phyloP scores from a whole-genome alignment of 1,284 basidiomycete genomes.

The Clitocybe nebularis region DNA sequence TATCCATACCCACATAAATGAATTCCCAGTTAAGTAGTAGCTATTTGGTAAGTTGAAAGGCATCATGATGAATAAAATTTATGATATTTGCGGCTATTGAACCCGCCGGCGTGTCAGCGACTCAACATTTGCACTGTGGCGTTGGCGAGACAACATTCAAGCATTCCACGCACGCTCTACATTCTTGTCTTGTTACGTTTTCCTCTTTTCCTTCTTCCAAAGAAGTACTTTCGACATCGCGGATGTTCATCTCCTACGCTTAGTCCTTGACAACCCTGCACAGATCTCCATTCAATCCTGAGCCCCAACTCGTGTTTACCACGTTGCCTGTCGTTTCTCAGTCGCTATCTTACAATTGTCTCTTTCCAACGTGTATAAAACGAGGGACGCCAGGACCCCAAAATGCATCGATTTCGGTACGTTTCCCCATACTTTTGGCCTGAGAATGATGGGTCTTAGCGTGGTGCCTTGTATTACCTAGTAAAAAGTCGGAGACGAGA shows the following conservation, averaged over 20 bases:
- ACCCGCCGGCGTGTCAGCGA: background rate
- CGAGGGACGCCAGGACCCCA: constrained; percentile 41
- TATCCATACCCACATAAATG: background rate
- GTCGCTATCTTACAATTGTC: constrained; percentile 26
- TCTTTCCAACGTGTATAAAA: constrained; percentile 59
- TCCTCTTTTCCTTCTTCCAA: constrained; percentile 4
- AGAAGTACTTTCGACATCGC: constrained; percentile 6
- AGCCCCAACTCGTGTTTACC: constrained; percentile 62
- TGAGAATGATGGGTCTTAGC: constrained; percentile 18
- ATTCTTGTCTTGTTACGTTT: constrained; percentile 1
- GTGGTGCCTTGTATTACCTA: constrained; percentile 28
- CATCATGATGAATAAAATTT: constrained; percentile 1
- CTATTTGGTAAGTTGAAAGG: constrained; percentile 5
- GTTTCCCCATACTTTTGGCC: constrained; percentile 27
- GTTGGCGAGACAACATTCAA: constrained; percentile 1
- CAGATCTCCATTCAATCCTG: constrained; percentile 26
- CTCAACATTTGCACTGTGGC: constrained; percentile 7
- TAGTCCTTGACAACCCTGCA: constrained; percentile 21
- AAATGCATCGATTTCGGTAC: constrained; percentile 81
- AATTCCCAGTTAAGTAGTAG: background rate
- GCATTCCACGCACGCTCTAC: background rate
- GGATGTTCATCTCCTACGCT: constrained; percentile 14
- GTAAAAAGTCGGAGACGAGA: constrained; percentile 66
- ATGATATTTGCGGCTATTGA: constrained; percentile 10
- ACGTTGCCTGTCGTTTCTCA: constrained; percentile 58